Evolutionary conservation across 2,329 filamentous ascomycete species (phyloP).

Genomic region (Endoconidiophora laricicola): DNA sequence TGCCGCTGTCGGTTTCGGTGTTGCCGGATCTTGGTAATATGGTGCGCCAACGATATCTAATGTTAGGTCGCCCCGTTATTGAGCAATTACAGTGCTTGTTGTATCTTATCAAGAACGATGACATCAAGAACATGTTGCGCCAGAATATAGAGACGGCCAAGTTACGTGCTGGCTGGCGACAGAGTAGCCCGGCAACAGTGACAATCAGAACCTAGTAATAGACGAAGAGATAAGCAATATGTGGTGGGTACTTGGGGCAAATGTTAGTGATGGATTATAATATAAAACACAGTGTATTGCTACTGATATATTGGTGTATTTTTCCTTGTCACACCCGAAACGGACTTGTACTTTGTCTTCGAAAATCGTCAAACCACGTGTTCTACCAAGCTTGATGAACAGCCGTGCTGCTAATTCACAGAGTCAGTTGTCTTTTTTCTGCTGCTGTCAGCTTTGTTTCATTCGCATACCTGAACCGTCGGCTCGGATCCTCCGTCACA

Average conservation of each 20-base stretch:
- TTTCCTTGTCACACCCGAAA: no score
- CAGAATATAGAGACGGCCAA: background rate
- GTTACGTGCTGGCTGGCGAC: background rate
- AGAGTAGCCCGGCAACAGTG: background rate
- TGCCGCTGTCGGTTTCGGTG: constrained; percentile 6
- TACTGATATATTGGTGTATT: no score
- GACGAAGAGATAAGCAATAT: background rate
- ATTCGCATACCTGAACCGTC: background rate
- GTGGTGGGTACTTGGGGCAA: no score
- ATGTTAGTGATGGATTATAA: no score
- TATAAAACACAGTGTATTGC: no score
- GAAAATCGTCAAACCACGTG: no score
- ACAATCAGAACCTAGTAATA: background rate
- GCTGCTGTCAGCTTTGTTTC: no score
- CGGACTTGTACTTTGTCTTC: no score
- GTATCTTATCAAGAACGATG: constrained; percentile 6
- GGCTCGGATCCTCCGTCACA: constrained; percentile 4
- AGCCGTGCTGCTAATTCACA: no score
- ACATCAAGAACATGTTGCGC: background rate
- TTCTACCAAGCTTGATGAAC: no score
- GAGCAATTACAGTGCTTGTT: constrained; percentile 8
- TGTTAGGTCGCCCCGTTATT: constrained; percentile 5
- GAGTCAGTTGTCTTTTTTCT: no score
- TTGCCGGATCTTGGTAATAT: constrained; percentile 6
- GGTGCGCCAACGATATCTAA: constrained; percentile 3